Evolutionary conservation across 23 red algal genomes (phyloP).

Genomic region (Cyanidiococcus yangmingshanensis): DNA sequence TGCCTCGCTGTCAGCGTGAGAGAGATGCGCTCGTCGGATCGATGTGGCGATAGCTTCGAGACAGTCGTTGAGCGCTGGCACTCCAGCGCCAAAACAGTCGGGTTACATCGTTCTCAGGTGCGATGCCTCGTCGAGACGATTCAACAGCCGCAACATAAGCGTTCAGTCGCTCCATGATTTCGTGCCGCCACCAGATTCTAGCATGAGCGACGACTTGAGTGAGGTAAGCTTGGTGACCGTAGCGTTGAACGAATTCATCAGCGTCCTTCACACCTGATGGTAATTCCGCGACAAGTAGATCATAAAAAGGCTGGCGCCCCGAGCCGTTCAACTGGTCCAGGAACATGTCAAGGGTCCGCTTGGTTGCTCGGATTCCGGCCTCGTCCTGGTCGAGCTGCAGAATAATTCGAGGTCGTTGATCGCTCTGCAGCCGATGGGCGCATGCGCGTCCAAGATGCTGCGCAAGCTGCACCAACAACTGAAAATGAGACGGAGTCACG

Average conservation of each 20-base stretch:
- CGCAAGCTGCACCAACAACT: constrained; percentile 20
- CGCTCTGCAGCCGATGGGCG: not conserved
- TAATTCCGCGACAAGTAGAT: constrained; percentile 12
- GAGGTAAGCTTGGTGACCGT: constrained; percentile 15
- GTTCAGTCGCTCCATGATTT: not conserved
- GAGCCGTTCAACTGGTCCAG: not conserved
- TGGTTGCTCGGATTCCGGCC: not conserved
- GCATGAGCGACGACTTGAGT: constrained; percentile 9
- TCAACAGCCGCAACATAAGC: not conserved
- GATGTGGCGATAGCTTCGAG: not conserved
- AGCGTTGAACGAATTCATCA: constrained; percentile 24
- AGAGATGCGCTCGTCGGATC: not conserved
- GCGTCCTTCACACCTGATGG: constrained; percentile 24
- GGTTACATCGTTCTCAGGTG: not conserved
- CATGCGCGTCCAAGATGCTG: constrained; percentile 17
- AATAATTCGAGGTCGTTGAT: not conserved
- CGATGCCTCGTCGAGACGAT: not conserved
- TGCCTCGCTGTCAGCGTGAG: not conserved
- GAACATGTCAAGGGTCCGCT: constrained; percentile 17
- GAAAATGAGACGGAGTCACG: constrained; percentile 33
- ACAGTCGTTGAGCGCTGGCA: not conserved
- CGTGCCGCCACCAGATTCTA: constrained; percentile 3
- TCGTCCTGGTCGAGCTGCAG: constrained; percentile 18
- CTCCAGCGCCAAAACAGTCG: not conserved
- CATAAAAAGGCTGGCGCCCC: not conserved